These are phyloP conservation scores for Grigorovia transvaalensis DNA, from an alignment of 805 yeast genomes.

Conservation along the genomic window DNA sequence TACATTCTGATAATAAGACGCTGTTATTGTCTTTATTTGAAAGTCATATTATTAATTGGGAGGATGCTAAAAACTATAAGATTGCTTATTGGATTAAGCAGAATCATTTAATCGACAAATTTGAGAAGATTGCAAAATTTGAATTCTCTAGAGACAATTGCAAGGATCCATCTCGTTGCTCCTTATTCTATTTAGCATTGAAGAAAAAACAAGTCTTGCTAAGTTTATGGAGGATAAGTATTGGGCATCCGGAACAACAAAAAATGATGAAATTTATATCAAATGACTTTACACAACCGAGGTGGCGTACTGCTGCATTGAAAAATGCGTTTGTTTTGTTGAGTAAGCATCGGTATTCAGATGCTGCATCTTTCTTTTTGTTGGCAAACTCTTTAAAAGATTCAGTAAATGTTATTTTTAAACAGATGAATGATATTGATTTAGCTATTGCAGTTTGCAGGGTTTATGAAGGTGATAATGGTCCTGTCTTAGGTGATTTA, in stretches of 20 bases:
- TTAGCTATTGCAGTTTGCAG: conserved; percentile 78
- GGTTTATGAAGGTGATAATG: conserved; percentile 54
- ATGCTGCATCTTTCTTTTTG: conserved; percentile 83
- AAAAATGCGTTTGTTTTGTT: conserved; percentile 87
- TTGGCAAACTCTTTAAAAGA: conserved; percentile 69
- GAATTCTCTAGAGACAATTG: conserved; percentile 48
- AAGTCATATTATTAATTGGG: conserved; percentile 45
- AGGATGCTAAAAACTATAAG: conserved; percentile 46
- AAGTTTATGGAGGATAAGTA: conserved; percentile 74
- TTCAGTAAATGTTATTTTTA: conserved; percentile 62
- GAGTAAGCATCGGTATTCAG: conserved; percentile 77
- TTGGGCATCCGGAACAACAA: conserved; percentile 67
- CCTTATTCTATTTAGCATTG: conserved; percentile 70
- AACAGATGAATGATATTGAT: conserved; percentile 54
- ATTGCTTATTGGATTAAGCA: conserved; percentile 60
- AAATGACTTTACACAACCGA: conserved; percentile 60
- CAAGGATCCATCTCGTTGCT: conserved; percentile 64
- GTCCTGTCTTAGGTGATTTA: conserved; percentile 40
- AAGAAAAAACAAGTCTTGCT: conserved; percentile 63
- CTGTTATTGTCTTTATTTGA: conserved; percentile 40
- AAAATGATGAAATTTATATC: conserved; percentile 70
- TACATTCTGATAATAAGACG: conserved; percentile 72
- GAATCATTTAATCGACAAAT: conserved; percentile 35
- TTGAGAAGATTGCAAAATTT: conserved; percentile 64
- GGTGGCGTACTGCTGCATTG: conserved; percentile 84